These are phyloP conservation scores for Colletotrichum navitas DNA, from an alignment of 2,329 filamentous ascomycete genomes.

Conservation along the genomic window DNA sequence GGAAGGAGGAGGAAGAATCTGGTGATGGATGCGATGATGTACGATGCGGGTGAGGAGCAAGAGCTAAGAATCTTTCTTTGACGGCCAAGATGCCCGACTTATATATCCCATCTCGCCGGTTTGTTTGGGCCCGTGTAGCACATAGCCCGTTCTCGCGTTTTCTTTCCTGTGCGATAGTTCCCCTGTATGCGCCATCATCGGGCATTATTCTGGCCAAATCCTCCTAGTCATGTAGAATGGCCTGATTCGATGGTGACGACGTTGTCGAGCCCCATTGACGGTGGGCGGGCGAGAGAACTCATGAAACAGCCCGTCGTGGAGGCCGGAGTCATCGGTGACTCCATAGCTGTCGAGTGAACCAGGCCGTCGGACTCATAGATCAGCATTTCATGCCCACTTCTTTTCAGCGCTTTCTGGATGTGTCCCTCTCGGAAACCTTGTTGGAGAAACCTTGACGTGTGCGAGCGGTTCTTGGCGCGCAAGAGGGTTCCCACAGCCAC, in stretches of 20 bases:
- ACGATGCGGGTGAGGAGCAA: constrained; percentile 14
- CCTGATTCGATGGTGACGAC: not conserved
- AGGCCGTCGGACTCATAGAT: not conserved
- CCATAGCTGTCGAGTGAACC: constrained; percentile 2
- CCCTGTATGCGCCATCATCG: constrained; percentile 11
- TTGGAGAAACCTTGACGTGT: not conserved
- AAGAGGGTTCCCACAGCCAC: not conserved
- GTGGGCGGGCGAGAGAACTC: not conserved
- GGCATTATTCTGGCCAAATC: constrained; percentile 8
- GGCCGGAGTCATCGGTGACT: not conserved
- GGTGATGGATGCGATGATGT: not conserved
- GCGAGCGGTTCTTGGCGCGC: not conserved
- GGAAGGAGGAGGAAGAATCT: not conserved
- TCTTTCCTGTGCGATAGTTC: not conserved
- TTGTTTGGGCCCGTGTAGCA: not conserved
- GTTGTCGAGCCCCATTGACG: not conserved
- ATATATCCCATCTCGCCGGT: constrained; percentile 23
- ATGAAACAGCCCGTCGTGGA: constrained; percentile 3
- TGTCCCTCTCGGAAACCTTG: not conserved
- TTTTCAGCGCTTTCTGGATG: not conserved
- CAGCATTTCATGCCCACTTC: not conserved
- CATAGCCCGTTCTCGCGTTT: not conserved
- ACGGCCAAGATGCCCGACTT: not conserved
- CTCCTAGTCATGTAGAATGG: not conserved
- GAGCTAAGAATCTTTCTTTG: not conserved